A percentile compares a stretch with the other conserved stretches of the same genome.
Evolutionary conservation across 306 rosid genomes (phyloP).

Genomic region (Psophocarpus tetragonolobus): DNA sequence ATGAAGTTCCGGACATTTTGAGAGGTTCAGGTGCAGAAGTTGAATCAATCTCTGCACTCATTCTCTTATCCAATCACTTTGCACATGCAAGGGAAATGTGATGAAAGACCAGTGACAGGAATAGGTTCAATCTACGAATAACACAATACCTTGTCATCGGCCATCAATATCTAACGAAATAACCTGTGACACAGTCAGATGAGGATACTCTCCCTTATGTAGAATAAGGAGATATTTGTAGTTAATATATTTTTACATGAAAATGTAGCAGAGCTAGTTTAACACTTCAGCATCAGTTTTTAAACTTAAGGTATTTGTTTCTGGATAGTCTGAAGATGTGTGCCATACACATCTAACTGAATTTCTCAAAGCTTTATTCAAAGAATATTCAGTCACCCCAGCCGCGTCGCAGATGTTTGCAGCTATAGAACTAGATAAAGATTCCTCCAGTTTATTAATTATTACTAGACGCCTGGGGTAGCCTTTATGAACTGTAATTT

Average conservation of each 20-base stretch:
- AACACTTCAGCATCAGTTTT: neutral
- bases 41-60: conserved; percentile 53
- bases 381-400: neutral
- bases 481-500: no score
- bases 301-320: neutral
- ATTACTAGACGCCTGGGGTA: neutral
- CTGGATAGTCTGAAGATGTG: neutral
- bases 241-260: neutral
- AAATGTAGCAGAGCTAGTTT: neutral
- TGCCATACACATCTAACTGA: neutral
- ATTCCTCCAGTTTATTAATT: neutral
- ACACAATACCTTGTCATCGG: neutral
- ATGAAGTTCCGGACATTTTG: conserved; percentile 66
- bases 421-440: neutral
- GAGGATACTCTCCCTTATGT: neutral
- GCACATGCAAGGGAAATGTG: neutral
- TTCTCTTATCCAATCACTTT: conserved; percentile 39
- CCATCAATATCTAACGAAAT: neutral
- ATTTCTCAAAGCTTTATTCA: neutral
- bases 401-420: neutral
- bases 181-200: neutral
- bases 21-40: conserved; percentile 46
- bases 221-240: conserved; percentile 6
- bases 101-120: neutral
- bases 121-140: conserved; percentile 26